Percentiles rank a stretch among this genome's conserved stretches.
Evolutionary conservation across 192 early-diverging fungal genomes (phyloP).

Genomic region (Podila horticola): DNA sequence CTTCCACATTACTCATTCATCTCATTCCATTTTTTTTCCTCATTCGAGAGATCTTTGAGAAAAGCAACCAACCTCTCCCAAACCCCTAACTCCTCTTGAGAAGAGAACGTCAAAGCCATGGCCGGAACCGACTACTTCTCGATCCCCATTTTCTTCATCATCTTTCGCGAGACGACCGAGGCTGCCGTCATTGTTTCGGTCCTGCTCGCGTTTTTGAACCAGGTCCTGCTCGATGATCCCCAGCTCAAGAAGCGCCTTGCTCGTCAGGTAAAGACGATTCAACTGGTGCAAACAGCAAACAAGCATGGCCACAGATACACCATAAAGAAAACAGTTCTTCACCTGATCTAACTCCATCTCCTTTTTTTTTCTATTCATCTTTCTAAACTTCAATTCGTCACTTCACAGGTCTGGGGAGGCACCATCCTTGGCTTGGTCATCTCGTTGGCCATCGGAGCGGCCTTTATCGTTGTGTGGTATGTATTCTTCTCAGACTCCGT

Average conservation of each 20-base stretch:
- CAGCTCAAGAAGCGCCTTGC: slow-evolving; percentile 18
- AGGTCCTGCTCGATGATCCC: slow-evolving; percentile 28
- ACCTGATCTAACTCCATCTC: too few relatives aligned
- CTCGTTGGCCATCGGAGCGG: slow-evolving; percentile 74
- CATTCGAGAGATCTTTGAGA: background rate
- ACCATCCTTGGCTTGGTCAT: slow-evolving; percentile 69
- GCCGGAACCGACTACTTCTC: slow-evolving; percentile 21
- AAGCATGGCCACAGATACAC: too few relatives aligned
- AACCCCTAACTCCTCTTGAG: background rate
- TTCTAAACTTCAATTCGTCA: background rate
- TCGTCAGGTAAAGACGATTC: slow-evolving; percentile 19
- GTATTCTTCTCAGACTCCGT: slow-evolving; percentile 12
- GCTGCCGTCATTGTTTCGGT: slow-evolving; percentile 88
- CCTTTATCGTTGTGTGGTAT: slow-evolving; percentile 87
- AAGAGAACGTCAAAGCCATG: background rate
- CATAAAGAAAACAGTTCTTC: too few relatives aligned
- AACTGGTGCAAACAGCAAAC: slow-evolving; percentile 38
- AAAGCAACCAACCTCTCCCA: background rate
- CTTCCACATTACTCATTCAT: slow-evolving; percentile 1
- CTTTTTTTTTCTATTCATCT: background rate
- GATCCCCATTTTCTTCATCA: slow-evolving; percentile 76
- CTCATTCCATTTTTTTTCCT: background rate
- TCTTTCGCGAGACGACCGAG: slow-evolving; percentile 87
- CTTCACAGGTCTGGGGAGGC: slow-evolving; percentile 79
- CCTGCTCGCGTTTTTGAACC: slow-evolving; percentile 70